Percentiles rank a stretch among this genome's conserved stretches.
Conservation (phyloP, 2,329 filamentous ascomycete species). For the Colletotrichum coccodes region DNA sequence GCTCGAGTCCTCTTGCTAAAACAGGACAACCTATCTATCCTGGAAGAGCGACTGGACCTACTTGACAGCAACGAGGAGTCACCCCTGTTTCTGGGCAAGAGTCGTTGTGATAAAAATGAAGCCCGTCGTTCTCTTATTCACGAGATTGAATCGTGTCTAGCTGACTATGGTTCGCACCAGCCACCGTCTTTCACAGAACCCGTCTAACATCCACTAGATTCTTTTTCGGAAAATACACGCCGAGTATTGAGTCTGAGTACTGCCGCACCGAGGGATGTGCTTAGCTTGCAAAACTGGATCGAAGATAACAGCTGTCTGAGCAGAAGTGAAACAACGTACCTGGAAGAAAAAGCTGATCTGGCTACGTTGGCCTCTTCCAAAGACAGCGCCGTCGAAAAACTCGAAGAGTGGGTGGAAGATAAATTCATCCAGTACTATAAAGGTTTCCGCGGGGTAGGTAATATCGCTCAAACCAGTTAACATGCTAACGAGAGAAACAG, state of each 20-base stretch:
- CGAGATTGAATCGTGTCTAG: background rate
- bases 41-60: constrained; percentile 40
- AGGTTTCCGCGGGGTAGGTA: constrained; percentile 10
- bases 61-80: constrained; percentile 39
- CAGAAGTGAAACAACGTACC: constrained; percentile 16
- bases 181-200: background rate
- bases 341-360: constrained; percentile 3
- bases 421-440: constrained; percentile 1
- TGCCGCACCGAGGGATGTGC: background rate
- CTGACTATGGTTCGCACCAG: background rate
- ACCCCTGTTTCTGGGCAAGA: background rate
- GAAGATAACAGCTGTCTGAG: constrained; percentile 11
- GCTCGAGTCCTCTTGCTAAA: constrained; percentile 43
- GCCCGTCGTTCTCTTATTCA: background rate
- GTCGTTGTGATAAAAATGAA: constrained; percentile 35
- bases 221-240: background rate
- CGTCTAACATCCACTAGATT: background rate
- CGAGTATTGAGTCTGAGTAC: background rate
- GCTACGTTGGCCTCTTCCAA: constrained; percentile 3
- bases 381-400: constrained; percentile 7
- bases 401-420: constrained; percentile 20
- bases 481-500: background rate
- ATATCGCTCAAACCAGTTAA: background rate
- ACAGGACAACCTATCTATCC: constrained; percentile 41
- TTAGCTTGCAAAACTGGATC: constrained; percentile 19